Evolutionary conservation across 305 asterid genomes (phyloP).

Genomic region (Solanum hybrid): DNA sequence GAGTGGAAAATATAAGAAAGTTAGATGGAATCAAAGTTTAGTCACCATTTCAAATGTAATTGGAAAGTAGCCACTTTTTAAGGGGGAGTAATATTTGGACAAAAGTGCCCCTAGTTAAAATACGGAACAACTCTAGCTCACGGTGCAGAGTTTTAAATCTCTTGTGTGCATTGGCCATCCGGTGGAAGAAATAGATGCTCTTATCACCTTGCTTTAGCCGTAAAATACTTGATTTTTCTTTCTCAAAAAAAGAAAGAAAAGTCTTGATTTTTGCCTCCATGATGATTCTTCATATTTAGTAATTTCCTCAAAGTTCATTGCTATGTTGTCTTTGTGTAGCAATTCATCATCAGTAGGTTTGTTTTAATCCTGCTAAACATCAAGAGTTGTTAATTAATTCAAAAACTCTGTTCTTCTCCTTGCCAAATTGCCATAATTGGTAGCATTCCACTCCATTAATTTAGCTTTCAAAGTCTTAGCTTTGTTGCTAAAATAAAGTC

Average conservation of each 20-base stretch:
- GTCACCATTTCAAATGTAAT: neutral
- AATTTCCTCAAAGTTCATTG: neutral
- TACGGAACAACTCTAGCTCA: neutral
- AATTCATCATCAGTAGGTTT: neutral
- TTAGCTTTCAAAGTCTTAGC: neutral
- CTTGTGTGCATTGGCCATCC: neutral
- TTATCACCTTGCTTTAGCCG: neutral
- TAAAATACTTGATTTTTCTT: neutral
- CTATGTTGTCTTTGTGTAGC: neutral
- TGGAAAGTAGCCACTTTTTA: neutral
- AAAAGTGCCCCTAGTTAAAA: neutral
- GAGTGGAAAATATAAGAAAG: neutral
- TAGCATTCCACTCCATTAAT: neutral
- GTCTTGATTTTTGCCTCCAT: neutral
- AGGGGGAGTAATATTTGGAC: neutral
- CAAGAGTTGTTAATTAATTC: neutral
- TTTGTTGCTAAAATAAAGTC: neutral
- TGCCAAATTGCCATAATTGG: neutral
- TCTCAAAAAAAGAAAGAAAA: neutral
- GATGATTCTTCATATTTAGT: neutral
- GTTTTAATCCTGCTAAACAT: neutral
- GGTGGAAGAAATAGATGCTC: neutral
- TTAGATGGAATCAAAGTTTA: neutral
- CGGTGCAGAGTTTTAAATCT: neutral
- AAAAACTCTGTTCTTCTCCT: neutral